A percentile compares a stretch with the other conserved stretches of the same genome.
phyloP scores from a whole-genome alignment of 441 rosid genomes.

The Omphalea diandra region DNA sequence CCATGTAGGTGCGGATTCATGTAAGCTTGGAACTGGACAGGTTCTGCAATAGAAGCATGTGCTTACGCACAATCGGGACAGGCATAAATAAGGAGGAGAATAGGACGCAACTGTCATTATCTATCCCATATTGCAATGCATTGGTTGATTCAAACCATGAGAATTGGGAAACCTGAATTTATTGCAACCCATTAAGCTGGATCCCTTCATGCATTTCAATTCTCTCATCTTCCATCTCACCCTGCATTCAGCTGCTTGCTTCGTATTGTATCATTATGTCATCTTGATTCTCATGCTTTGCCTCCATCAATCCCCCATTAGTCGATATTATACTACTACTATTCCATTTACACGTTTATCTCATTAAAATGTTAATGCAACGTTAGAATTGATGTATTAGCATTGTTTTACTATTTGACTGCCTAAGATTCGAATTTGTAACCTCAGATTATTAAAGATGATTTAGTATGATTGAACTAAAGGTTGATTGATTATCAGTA shows the following conservation, averaged over 20 bases:
- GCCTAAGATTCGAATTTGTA: no score
- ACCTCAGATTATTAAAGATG: no score
- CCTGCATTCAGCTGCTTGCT: background rate
- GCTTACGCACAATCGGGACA: conserved; percentile 30
- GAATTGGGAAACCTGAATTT: conserved; percentile 38
- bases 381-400: no score
- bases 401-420: no score
- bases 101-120: conserved; percentile 48
- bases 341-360: no score
- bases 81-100: conserved; percentile 31
- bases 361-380: no score
- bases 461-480: no score
- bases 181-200: conserved; percentile 22
- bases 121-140: conserved; percentile 31
- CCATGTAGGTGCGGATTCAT: conserved; percentile 28
- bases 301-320: conserved; percentile 8
- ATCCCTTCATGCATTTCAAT: background rate
- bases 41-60: conserved; percentile 46
- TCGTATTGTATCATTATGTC: no score
- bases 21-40: conserved; percentile 43
- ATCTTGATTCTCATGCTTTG: conserved; percentile 21
- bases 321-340: no score
- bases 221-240: background rate
- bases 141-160: conserved; percentile 13
- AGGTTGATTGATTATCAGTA: no score